A percentile compares a stretch with the other conserved stretches of the same genome.
Evolutionary conservation across 768 basidiomycete genomes (phyloP).

Genomic region (Paxillus rubicundulus): DNA sequence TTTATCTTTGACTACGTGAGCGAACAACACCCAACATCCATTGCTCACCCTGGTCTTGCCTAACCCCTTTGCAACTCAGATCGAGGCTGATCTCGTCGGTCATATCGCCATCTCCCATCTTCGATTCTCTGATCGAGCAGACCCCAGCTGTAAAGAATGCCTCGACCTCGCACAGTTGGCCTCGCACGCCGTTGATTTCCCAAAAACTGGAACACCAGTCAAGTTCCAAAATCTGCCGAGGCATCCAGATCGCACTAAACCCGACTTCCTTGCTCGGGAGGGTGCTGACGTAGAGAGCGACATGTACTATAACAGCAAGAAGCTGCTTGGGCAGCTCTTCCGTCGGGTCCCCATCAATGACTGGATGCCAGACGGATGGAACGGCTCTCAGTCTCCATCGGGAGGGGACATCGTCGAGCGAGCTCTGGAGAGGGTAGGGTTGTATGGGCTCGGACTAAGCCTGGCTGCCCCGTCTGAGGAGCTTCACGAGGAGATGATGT

Average conservation of each 20-base stretch:
- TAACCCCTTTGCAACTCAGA: constrained; percentile 16
- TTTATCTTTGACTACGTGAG: constrained; percentile 49
- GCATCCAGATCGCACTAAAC: constrained; percentile 24
- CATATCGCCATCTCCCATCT: constrained; percentile 43
- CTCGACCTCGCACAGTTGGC: constrained; percentile 42
- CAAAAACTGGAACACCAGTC: constrained; percentile 45
- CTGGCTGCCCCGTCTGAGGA: constrained; percentile 23
- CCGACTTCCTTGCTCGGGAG: constrained; percentile 47
- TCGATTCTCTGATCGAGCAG: constrained; percentile 40
- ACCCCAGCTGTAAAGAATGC: constrained; percentile 36
- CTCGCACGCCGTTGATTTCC: constrained; percentile 49
- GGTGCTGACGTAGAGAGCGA: constrained; percentile 24
- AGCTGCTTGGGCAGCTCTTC: constrained; percentile 44
- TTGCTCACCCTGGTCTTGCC: background rate
- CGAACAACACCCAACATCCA: background rate
- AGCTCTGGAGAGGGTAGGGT: constrained; percentile 23
- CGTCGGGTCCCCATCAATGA: constrained; percentile 41
- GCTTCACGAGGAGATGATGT: constrained; percentile 37
- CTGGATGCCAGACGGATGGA: constrained; percentile 29
- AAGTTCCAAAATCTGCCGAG: constrained; percentile 34
- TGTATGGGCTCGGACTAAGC: constrained; percentile 34
- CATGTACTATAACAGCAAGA: constrained; percentile 39
- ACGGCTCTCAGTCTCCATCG: constrained; percentile 18
- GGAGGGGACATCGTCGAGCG: constrained; percentile 25
- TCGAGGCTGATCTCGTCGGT: constrained; percentile 40